phyloP scores from a whole-genome alignment of 306 rosid species.

The Trichosanthes cucumerina region DNA sequence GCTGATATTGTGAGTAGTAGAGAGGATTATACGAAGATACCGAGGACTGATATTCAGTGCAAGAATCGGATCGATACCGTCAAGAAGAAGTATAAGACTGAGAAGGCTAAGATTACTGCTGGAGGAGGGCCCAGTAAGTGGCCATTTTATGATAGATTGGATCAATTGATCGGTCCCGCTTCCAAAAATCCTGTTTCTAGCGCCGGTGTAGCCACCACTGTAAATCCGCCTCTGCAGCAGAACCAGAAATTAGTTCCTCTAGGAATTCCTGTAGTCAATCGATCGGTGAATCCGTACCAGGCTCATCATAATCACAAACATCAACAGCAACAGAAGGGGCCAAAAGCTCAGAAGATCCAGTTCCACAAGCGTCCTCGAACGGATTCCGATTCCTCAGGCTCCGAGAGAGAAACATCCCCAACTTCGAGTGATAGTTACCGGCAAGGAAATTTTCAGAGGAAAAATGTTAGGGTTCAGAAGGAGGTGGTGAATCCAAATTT shows the following conservation, averaged over 20 bases:
- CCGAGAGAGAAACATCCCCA: constrained; percentile 43
- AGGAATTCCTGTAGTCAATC: constrained; percentile 62
- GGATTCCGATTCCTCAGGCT: constrained; percentile 24
- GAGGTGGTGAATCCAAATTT: constrained; percentile 19
- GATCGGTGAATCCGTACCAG: constrained; percentile 28
- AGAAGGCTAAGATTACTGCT: constrained; percentile 63
- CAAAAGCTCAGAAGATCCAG: constrained; percentile 38
- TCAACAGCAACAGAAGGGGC: constrained; percentile 16
- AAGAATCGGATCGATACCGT: constrained; percentile 96
- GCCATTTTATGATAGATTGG: constrained; percentile 64
- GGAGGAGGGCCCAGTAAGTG: constrained; percentile 59
- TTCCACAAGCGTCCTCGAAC: constrained; percentile 26
- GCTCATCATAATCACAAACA: constrained; percentile 20
- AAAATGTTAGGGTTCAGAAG: constrained; percentile 32
- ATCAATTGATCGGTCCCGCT: constrained; percentile 58
- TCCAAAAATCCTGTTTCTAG: constrained; percentile 35
- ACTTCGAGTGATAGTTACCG: constrained; percentile 63
- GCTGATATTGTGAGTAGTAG: constrained; percentile 78
- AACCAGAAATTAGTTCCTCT: constrained; percentile 39
- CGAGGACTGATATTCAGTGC: constrained; percentile 87
- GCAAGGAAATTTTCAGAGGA: constrained; percentile 34
- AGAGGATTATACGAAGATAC: constrained; percentile 56
- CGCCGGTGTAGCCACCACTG: constrained; percentile 10
- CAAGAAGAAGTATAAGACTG: constrained; percentile 87
- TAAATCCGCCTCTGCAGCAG: constrained; percentile 14